phyloP scores from a whole-genome alignment of 75 land plant species.

The Cunninghamia lanceolata region DNA sequence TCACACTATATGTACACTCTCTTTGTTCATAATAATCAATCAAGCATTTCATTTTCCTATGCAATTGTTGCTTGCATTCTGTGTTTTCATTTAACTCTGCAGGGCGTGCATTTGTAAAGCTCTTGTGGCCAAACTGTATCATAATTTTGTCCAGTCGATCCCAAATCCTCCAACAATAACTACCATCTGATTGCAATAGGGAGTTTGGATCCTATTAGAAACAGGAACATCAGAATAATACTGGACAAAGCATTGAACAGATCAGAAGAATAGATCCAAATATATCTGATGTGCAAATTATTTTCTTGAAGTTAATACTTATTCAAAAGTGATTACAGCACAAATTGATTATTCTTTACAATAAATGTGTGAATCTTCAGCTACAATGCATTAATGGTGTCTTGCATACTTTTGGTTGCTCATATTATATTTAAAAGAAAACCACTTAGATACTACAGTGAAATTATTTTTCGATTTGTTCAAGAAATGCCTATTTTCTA shows the following conservation, averaged over 20 bases:
- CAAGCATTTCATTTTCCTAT: too few relatives aligned
- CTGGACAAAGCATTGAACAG: not conserved
- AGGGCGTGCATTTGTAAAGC: too few relatives aligned
- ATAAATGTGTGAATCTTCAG: not conserved
- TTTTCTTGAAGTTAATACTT: not conserved
- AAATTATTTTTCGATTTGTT: not conserved
- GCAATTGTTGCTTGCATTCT: too few relatives aligned
- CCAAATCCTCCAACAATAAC: too few relatives aligned
- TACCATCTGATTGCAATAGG: not conserved
- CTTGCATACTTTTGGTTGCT: not conserved
- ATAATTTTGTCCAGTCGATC: too few relatives aligned
- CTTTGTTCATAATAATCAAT: too few relatives aligned
- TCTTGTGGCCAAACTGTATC: too few relatives aligned
- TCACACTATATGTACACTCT: too few relatives aligned
- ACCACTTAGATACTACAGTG: too few relatives aligned
- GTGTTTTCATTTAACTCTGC: too few relatives aligned
- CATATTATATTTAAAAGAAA: not conserved
- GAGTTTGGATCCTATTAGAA: not conserved
- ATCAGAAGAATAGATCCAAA: not conserved
- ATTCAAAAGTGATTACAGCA: not conserved
- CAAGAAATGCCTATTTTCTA: not conserved
- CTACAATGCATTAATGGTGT: not conserved
- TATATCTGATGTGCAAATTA: not conserved
- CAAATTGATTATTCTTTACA: not conserved
- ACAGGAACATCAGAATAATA: not conserved